Evolutionary conservation across 1,139 yeast genomes (phyloP).

Genomic region (Petasospora fabianii): DNA sequence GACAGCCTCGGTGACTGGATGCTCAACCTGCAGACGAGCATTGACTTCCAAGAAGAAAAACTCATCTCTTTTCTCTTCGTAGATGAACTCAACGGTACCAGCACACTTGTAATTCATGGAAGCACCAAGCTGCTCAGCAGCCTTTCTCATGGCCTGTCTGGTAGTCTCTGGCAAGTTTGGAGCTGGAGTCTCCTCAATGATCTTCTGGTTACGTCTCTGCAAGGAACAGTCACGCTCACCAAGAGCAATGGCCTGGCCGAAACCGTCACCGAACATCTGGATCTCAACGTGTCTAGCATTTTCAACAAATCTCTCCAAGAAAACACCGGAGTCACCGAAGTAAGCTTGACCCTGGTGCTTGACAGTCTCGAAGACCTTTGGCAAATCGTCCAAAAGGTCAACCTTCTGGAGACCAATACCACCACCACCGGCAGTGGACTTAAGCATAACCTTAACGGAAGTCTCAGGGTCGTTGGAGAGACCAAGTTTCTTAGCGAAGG

Average conservation of each 20-base stretch:
- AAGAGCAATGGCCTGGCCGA: slow-evolving; percentile 84
- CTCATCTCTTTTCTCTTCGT: slow-evolving; percentile 78
- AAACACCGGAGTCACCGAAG: slow-evolving; percentile 94
- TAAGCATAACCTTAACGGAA: slow-evolving; percentile 65
- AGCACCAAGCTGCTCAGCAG: slow-evolving; percentile 79
- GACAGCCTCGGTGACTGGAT: slow-evolving; percentile 93
- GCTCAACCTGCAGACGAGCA: slow-evolving; percentile 96
- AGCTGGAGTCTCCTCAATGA: slow-evolving; percentile 97
- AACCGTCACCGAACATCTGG: slow-evolving; percentile 94
- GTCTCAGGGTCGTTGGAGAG: slow-evolving; percentile 58
- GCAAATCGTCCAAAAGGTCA: slow-evolving; percentile 74
- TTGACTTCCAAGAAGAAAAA: slow-evolving; percentile 95
- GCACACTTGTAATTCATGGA: slow-evolving; percentile 90
- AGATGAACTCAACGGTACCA: slow-evolving; percentile 95
- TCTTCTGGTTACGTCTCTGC: slow-evolving; percentile 94
- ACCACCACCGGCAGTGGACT: slow-evolving; percentile 98
- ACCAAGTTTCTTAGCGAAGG: slow-evolving; percentile 64
- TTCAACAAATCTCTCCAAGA: slow-evolving; percentile 89
- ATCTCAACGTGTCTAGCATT: slow-evolving; percentile 95
- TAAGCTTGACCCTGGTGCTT: slow-evolving; percentile 90
- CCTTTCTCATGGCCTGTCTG: slow-evolving; percentile 67
- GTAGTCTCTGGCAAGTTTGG: slow-evolving; percentile 84
- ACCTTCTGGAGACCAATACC: slow-evolving; percentile 97
- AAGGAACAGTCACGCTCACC: slow-evolving; percentile 98
- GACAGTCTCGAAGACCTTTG: slow-evolving; percentile 81